Base-by-base conservation (phyloP, 768 basidiomycete species). In the Lyophyllum decastes region DNA sequence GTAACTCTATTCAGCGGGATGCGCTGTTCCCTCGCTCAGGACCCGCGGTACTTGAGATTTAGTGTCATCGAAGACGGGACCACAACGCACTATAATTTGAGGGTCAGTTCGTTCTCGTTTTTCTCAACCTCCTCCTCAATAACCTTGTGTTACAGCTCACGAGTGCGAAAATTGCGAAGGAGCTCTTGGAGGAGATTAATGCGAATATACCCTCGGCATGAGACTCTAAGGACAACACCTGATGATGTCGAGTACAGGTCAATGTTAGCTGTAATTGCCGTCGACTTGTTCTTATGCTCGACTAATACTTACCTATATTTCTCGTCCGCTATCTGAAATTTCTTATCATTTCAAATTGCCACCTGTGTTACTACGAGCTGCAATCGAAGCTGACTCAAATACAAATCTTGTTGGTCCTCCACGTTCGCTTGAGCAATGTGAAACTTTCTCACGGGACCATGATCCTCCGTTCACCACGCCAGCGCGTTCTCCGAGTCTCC, bases 1-100 rank as follows among this genome's bases (percentile, higher is more conserved):
- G 82, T 87, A 49, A 83, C 87, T 47, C 75, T 93, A 52, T 93
- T 92, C 78, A 76, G 77, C 64, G 91, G 91, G 30, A 93, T 93
- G 90, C 80, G 79, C 54, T 89, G 86, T 70, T 76, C 75, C 57
- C 65, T 88, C 55, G 87, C 88, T 17, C 88, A 89, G 67, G 90
- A 93, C 65, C 88, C 89, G 17, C 83, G 90, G 63, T 93, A 92
- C 72, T 67, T 93, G 65, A 78, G 89, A 53, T 87, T 93, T 70
- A 88, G 88, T 64, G 84, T 82, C 38, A 84, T 92, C 50, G 88
- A 90, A 65, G 73, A 76, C 45, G 82, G 83, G 43, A 69, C 64
- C 26, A 80, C 85, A 3, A 80, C 80, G 12, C 89, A 91, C 67
- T 92, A 90, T 70, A 92, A 91, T 71, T 70, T 93, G 52, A 80